Evolutionary conservation across 2,329 filamentous ascomycete genomes (phyloP).

Genomic region (Exserohilum rostratum): DNA sequence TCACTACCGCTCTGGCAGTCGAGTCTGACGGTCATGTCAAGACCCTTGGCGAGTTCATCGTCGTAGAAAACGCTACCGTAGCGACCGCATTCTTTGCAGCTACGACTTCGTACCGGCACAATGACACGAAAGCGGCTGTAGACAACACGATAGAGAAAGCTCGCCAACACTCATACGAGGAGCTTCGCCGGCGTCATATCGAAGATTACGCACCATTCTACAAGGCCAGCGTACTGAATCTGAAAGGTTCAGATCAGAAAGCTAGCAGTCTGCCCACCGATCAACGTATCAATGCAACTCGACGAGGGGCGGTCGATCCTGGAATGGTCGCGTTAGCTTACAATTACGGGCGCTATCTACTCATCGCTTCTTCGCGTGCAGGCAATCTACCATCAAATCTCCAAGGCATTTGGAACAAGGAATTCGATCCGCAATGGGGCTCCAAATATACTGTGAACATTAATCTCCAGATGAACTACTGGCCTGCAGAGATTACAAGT

Average conservation of each 20-base stretch:
- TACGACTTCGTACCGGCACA: slow-evolving; percentile 49
- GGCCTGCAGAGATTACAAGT: slow-evolving; percentile 41
- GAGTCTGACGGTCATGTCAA: slow-evolving; percentile 9
- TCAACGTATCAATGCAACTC: slow-evolving; percentile 6
- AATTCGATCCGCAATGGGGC: slow-evolving; percentile 54
- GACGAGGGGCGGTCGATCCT: slow-evolving; percentile 14
- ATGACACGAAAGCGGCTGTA: slow-evolving; percentile 35
- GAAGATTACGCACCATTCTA: slow-evolving; percentile 35
- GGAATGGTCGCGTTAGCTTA: slow-evolving; percentile 43
- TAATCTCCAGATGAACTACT: slow-evolving; percentile 63
- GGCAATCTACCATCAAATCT: slow-evolving; percentile 51
- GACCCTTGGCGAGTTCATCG: slow-evolving; percentile 5
- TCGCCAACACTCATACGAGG: slow-evolving; percentile 23
- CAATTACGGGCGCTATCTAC: slow-evolving; percentile 50
- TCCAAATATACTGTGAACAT: slow-evolving; percentile 60
- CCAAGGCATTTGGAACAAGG: slow-evolving; percentile 54
- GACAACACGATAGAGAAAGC: slow-evolving; percentile 24
- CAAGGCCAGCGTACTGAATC: slow-evolving; percentile 7
- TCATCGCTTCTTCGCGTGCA: slow-evolving; percentile 44
- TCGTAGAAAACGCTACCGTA: slow-evolving; percentile 39
- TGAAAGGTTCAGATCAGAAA: background rate
- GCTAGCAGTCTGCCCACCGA: slow-evolving; percentile 6
- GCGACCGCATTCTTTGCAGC: slow-evolving; percentile 49
- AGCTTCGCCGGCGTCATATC: slow-evolving; percentile 40
- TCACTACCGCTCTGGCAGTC: slow-evolving; percentile 5